Conservation (phyloP, 306 rosid genomes). For the Cercis canadensis region DNA sequence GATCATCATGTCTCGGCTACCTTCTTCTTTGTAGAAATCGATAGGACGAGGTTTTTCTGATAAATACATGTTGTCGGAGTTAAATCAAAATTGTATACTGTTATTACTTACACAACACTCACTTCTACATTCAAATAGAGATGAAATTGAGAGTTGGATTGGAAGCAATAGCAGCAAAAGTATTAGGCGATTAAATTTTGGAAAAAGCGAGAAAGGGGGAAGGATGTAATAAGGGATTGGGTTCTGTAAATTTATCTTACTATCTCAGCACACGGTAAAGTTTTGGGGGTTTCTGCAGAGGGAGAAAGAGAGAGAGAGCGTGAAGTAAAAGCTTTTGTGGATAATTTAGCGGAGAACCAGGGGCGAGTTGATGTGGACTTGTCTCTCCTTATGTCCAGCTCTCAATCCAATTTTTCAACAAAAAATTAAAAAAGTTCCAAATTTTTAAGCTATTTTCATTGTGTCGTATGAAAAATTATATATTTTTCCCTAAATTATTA, state of each 20-base stretch:
- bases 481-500: too few relatives aligned
- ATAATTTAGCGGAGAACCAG: constrained; percentile 13
- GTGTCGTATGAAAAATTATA: too few relatives aligned
- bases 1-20: constrained; percentile 68
- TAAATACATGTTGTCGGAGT: constrained; percentile 44
- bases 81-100: neutral
- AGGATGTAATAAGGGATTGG: neutral
- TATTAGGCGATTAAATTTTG: neutral
- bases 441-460: neutral
- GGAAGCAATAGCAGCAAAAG: neutral
- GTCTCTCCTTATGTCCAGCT: neutral
- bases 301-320: constrained; percentile 28
- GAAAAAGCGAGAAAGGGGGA: neutral
- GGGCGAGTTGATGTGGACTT: constrained; percentile 18
- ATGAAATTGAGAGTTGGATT: neutral
- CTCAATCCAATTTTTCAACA: neutral
- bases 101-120: neutral
- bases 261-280: neutral
- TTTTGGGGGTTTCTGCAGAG: constrained; percentile 26
- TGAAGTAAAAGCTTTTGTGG: constrained; percentile 41
- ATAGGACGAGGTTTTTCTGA: constrained; percentile 78
- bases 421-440: too few relatives aligned
- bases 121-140: neutral
- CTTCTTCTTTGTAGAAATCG: constrained; percentile 73
- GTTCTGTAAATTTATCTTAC: neutral